These are phyloP conservation scores for Chaetoceros muelleri DNA, from an alignment of 108 stramenopile genomes.

Conservation along the genomic window DNA sequence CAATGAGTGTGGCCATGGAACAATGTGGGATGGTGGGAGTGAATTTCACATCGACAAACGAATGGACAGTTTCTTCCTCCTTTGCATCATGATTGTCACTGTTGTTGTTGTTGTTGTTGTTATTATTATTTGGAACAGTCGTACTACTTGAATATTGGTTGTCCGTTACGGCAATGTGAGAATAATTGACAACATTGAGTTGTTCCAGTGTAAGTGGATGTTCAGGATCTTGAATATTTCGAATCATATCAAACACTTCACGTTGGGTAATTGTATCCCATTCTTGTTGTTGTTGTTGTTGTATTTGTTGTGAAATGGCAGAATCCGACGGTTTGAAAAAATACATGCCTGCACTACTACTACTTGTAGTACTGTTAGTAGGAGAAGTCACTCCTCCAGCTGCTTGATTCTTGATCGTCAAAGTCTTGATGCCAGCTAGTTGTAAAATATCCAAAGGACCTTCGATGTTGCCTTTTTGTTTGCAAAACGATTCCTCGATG, in stretches of 20 bases:
- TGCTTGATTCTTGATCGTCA: too few relatives aligned
- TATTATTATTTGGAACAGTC: background rate
- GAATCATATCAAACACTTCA: slow-evolving; percentile 94
- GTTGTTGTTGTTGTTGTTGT: background rate
- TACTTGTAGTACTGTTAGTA: too few relatives aligned
- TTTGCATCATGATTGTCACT: background rate
- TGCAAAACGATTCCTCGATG: too few relatives aligned
- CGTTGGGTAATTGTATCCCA: slow-evolving; percentile 47
- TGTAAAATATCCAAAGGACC: too few relatives aligned
- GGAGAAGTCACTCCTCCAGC: too few relatives aligned
- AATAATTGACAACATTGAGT: slow-evolving; percentile 83
- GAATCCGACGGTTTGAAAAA: too few relatives aligned
- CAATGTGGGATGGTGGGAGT: slow-evolving; percentile 92
- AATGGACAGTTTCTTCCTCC: slow-evolving; percentile 23
- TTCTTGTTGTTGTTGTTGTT: slow-evolving; percentile 1
- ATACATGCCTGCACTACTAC: too few relatives aligned
- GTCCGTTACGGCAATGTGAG: slow-evolving; percentile 63
- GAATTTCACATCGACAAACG: slow-evolving; percentile 49
- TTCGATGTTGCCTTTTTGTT: too few relatives aligned
- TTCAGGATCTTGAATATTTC: slow-evolving; percentile 97
- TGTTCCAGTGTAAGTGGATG: slow-evolving; percentile 96
- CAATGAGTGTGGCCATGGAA: slow-evolving; percentile 98
- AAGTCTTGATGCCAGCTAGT: too few relatives aligned
- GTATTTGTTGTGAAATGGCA: too few relatives aligned
- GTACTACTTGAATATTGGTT: background rate